Base-by-base conservation (phyloP, 1,139 yeast species). In the Blastobotrys indianensis region DNA sequence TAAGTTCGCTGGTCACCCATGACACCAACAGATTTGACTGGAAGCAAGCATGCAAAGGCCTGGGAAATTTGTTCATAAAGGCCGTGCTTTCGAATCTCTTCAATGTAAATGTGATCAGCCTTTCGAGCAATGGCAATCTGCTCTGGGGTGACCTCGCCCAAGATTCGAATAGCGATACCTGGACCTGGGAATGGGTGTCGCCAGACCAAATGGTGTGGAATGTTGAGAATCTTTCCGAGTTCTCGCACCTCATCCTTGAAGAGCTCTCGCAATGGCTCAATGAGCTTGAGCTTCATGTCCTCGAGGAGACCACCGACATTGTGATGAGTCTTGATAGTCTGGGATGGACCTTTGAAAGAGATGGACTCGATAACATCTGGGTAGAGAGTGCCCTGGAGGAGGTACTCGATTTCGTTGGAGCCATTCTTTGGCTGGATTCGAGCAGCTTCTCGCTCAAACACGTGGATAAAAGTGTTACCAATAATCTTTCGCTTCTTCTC, bases 171-270 rank as follows among this genome's bases (percentile, higher is more conserved):
- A 58, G 97, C 98, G 65, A 92, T 85, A 74, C 99, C 99, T 66
- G 99, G 99, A 65, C 99, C 99, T 62, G 99, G 99, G 95, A 92
- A 92, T 50, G 99, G 99, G 66, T 92, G 99, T 77, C 99, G 86
- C 97, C 98, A 90, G 57, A 92, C 97, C 60, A 92, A 78, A 60
- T 92, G 98, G 64, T 87, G 94, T 40, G 97, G 94, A 60, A 92
- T 94, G 46, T 96, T 97, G 73, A 92, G 74, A 47, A 94, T 73
- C 72, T 87, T 87, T 69, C 99, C 99, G 61, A 92, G 76, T 61
- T 82, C 85, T 72, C 99, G 90, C 50, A 92, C 98, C 75, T 92
- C 99, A 67, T 92, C 99, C 74, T 92, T 92, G 79, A 94, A 92
- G 62, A 92, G 78, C 75, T 92, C 99, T 71, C 99, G 84, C 66